Base-by-base conservation (phyloP, 2,329 filamentous ascomycete genomes). In the Fusarium chlamydosporum region DNA sequence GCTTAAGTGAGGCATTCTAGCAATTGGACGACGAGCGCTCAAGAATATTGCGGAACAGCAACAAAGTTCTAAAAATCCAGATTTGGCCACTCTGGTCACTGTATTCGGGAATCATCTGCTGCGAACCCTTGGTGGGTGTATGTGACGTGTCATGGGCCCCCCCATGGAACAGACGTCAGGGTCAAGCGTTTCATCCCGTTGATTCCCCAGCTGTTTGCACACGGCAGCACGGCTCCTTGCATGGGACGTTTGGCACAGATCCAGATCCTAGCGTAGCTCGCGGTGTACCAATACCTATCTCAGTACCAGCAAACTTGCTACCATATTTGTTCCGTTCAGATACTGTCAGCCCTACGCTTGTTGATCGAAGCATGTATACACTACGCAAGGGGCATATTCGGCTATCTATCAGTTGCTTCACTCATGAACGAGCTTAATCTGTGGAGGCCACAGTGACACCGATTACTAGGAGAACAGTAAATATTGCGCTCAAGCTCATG, bases 141-240 rank as follows among this genome's bases (percentile, higher is more conserved):
- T 72, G 41, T 75, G 73, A 75, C 73, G 72, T 74, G 73, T 75
- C 73, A 72, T 57, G 66, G 65, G 57, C 52, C 66, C 13, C 16
- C 23, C 47, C 67, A 69, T 70, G 69, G 54, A 71, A 67, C 61
- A 60, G 68, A 69, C 60, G 57, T 56, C 56, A 65, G 37, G 60
- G 59, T 67, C 61, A 74, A 62, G 61, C 58, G 72, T 75, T 74
- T 75, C 72, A 75, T 72, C 69, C 72, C 62, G 57, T 61, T 40
- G 35, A 61, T 53, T 62, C 67, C 66, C 67, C 66, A 65, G 70
- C 46, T 71, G 68, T 71, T 72, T 72, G 63, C 48, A 67, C 48
- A 67, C 67, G 40, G 66, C 66, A 71, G 61, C 56, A 67, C 66
- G 45, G 65, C 66, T 68, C 60, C 55, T 64, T 72, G 65, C 68